phyloP scores from a whole-genome alignment of 1,284 basidiomycete genomes.

The Naganishia cerealis region DNA sequence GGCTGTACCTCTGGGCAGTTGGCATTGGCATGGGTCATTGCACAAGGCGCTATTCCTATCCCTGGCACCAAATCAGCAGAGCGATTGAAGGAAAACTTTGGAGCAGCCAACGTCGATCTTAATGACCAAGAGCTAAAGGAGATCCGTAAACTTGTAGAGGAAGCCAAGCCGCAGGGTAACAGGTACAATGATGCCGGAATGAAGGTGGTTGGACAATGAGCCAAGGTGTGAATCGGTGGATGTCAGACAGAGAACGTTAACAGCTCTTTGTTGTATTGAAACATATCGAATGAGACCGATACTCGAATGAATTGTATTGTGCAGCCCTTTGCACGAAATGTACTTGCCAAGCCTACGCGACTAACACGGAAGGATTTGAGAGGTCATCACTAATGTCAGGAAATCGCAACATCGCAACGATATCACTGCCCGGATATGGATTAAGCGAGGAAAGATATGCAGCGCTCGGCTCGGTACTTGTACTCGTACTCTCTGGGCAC shows the following conservation, averaged over 20 bases:
- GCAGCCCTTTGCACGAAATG: too few relatives aligned
- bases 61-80: constrained; percentile 47
- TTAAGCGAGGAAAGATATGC: too few relatives aligned
- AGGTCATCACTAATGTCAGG: too few relatives aligned
- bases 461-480: too few relatives aligned
- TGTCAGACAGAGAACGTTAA: neutral
- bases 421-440: too few relatives aligned
- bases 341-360: too few relatives aligned
- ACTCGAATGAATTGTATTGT: neutral
- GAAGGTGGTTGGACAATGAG: constrained; percentile 17
- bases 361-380: too few relatives aligned
- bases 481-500: neutral
- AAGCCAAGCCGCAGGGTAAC: constrained; percentile 40
- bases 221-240: neutral
- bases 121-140: constrained; percentile 45
- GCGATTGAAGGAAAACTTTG: constrained; percentile 51
- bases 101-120: constrained; percentile 42
- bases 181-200: constrained; percentile 29
- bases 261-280: too few relatives aligned
- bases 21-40: constrained; percentile 55
- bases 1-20: constrained; percentile 52
- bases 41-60: constrained; percentile 53
- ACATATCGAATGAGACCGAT: too few relatives aligned
- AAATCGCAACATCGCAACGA: too few relatives aligned
- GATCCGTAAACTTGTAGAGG: constrained; percentile 44